Base-by-base conservation (phyloP, 805 yeast species). In the Zygosaccharomyces gambellarensis region DNA sequence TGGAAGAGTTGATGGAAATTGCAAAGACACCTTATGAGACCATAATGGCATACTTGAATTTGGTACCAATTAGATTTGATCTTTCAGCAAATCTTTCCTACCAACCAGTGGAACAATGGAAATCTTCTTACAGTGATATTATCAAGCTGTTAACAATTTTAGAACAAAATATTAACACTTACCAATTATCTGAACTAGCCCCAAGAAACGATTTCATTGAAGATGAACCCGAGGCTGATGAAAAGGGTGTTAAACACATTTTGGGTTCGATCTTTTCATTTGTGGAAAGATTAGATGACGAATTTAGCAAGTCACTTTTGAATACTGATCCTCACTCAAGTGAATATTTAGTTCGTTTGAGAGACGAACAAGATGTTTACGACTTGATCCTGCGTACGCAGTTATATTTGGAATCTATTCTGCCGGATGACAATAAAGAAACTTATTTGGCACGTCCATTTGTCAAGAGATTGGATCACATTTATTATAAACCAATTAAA, bases 221-320 rank as follows among this genome's bases (percentile, higher is more conserved):
- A 57, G 88, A 83, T 52, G 94, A 85, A 73, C 88, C 89, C 44
- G 73, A 69, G 48, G 75, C 85, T 41, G 71, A 73, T 17, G 75
- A 78, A 49, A 61, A 70, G 19, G 97, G 97, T 52, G 74, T 85
- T 52, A 79, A 80, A 65, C 82, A 79, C 58, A 78, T 94, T 48
- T 77, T 83, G 52, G 99, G 99, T 43, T 87, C 96, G 25, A 74
- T 94, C 43, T 80, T 86, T 43, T 83, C 97, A 7, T 80, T 87
- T 51, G 85, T 92, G 53, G 99, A 92, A 74, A 84, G 97, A 70
- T 78, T 94, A 54, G 97, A 90, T 65, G 98, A 92, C 63, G 99
- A 94, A 73, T 85, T 90, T 62, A 86, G 87, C 54, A 82, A 85
- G 59, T 88, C 95, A 42, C 78, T 94, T 61, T 90, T 90, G 66